Evolutionary conservation across 129 eudicot species (phyloP).

Genomic region (Scalesia atractyloides): DNA sequence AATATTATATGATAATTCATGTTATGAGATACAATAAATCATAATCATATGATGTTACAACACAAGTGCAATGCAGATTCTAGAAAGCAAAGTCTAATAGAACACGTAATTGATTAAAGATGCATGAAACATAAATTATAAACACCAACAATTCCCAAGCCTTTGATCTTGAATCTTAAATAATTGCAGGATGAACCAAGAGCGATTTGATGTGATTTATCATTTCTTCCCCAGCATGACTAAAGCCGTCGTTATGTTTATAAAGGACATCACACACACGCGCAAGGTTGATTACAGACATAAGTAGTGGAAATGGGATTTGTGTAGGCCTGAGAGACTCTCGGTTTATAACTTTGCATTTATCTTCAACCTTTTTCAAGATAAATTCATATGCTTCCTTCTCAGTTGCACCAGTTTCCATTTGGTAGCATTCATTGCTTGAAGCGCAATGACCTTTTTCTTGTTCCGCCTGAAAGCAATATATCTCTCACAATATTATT

Average conservation of each 20-base stretch:
- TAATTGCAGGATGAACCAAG: neutral
- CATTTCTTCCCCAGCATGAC: constrained; percentile 7
- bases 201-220: neutral
- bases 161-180: too few species aligned
- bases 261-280: constrained; percentile 1
- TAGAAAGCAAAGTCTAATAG: too few species aligned
- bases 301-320: constrained; percentile 15
- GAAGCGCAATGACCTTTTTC: constrained; percentile 19
- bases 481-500: too few species aligned
- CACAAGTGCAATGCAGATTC: too few species aligned
- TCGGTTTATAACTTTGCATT: constrained; percentile 21
- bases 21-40: too few species aligned
- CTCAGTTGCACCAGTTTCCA: constrained; percentile 19
- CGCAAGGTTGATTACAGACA: constrained; percentile 17
- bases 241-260: constrained; percentile 8
- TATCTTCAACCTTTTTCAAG: neutral
- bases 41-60: too few species aligned
- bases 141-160: too few species aligned
- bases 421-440: constrained; percentile 22
- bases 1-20: too few species aligned
- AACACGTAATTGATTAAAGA: too few species aligned
- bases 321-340: constrained; percentile 22
- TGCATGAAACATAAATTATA: too few species aligned
- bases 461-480: constrained; percentile 16
- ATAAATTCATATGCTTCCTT: constrained; percentile 13